A percentile compares a stretch with the other conserved stretches of the same genome.
phyloP scores from a whole-genome alignment of 306 rosid species.

The Prosopis cineraria region DNA sequence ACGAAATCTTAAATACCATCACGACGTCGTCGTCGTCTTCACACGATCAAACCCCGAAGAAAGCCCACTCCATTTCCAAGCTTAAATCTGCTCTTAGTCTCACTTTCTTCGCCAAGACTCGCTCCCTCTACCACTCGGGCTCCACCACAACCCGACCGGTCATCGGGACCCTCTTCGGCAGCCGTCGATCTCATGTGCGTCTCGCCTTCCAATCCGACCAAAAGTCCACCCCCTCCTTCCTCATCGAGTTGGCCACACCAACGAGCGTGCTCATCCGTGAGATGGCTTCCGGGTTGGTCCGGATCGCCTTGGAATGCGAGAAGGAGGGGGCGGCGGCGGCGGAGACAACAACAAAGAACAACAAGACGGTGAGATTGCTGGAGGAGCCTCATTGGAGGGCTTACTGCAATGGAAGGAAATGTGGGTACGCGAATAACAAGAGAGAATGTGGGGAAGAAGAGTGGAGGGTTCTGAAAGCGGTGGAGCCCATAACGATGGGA shows the following conservation, averaged over 20 bases:
- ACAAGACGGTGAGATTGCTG: conserved; percentile 33
- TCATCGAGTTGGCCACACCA: conserved; percentile 72
- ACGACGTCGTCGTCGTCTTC: conserved; percentile 37
- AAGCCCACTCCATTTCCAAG: conserved; percentile 32
- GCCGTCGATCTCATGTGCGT: conserved; percentile 78
- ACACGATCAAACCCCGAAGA: conserved; percentile 30
- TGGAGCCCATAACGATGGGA: conserved; percentile 87
- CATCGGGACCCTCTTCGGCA: conserved; percentile 81
- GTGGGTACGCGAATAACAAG: conserved; percentile 61
- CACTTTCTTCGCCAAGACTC: conserved; percentile 35
- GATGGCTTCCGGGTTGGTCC: conserved; percentile 89
- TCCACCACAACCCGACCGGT: conserved; percentile 43
- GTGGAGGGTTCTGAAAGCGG: conserved; percentile 72
- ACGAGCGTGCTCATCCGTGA: conserved; percentile 76
- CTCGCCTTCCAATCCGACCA: conserved; percentile 68
- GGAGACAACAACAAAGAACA: no score
- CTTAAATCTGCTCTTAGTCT: conserved; percentile 57
- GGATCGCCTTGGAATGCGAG: conserved; percentile 82
- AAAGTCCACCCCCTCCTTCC: conserved; percentile 50
- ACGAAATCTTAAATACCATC: conserved; percentile 44
- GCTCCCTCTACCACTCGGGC: conserved; percentile 24
- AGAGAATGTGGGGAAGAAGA: conserved; percentile 63
- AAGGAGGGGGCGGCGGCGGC: conserved; percentile 37
- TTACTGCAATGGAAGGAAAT: conserved; percentile 83
- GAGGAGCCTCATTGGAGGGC: conserved; percentile 75